Percentiles rank a stretch among this genome's conserved stretches.
Conservation (phyloP, 2,329 filamentous ascomycete genomes). For the Aspergillus persii region DNA sequence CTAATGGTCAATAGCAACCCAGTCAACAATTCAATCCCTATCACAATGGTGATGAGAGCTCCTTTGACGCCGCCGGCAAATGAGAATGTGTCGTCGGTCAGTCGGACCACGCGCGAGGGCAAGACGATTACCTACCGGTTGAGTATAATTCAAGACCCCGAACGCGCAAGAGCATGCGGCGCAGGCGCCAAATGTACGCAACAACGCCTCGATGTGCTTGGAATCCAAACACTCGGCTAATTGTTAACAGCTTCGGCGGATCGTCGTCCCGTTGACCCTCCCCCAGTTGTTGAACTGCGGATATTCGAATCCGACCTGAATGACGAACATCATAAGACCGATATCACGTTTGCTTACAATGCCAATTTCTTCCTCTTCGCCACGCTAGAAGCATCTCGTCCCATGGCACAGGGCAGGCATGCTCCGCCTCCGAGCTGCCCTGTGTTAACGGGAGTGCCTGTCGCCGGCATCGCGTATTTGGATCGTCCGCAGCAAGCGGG, state of each 20-base stretch:
- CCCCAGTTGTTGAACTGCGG: constrained; percentile 87
- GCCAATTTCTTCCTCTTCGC: constrained; percentile 98
- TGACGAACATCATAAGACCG: constrained; percentile 59
- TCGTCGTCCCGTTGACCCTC: constrained; percentile 88
- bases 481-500: constrained; percentile 77
- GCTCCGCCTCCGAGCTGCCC: constrained; percentile 68
- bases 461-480: constrained; percentile 93
- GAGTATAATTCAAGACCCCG: constrained; percentile 87
- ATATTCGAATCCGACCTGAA: constrained; percentile 67
- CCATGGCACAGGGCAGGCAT: constrained; percentile 76
- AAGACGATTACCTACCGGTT: constrained; percentile 77
- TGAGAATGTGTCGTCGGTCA: constrained; percentile 54
- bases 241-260: constrained; percentile 68
- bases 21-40: background rate
- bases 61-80: constrained; percentile 45
- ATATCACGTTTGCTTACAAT: constrained; percentile 87
- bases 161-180: constrained; percentile 90
- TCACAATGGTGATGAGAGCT: constrained; percentile 43
- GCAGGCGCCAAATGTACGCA: constrained; percentile 87
- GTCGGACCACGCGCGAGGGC: constrained; percentile 68
- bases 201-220: background rate
- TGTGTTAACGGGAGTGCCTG: constrained; percentile 88
- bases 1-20: background rate
- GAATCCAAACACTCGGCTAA: constrained; percentile 9
- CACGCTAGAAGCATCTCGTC: constrained; percentile 81